Conservation (phyloP, 352 stramenopile genomes). For the Phytophthora kernoviae region DNA sequence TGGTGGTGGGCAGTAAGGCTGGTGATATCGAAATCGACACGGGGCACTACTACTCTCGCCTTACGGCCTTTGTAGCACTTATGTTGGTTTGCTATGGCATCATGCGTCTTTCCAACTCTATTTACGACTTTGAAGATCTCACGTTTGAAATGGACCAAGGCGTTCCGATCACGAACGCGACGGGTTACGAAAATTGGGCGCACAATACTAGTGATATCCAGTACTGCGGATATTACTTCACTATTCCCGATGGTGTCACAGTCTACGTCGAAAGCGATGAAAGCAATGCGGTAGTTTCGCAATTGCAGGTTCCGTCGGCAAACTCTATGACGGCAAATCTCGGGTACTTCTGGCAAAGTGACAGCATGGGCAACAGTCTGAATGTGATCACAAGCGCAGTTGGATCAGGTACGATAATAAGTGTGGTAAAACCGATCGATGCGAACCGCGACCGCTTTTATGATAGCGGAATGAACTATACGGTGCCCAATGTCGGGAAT, state of each 20-base stretch:
- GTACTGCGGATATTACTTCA: conserved; percentile 83
- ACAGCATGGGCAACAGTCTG: conserved; percentile 60
- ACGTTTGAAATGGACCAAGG: conserved; percentile 32
- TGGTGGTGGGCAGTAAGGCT: conserved; percentile 79
- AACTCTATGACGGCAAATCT: conserved; percentile 58
- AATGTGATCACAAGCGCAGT: conserved; percentile 72
- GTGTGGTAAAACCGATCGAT: conserved; percentile 72
- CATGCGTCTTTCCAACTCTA: conserved; percentile 56
- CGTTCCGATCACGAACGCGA: conserved; percentile 31
- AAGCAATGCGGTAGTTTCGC: conserved; percentile 49
- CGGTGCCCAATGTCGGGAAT: conserved; percentile 45
- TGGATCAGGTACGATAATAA: conserved; percentile 54
- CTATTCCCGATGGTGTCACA: conserved; percentile 47
- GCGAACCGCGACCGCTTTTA: conserved; percentile 56
- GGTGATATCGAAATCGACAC: conserved; percentile 88
- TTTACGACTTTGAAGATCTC: conserved; percentile 68
- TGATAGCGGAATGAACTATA: conserved; percentile 29
- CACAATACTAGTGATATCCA: conserved; percentile 25
- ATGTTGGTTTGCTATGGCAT: conserved; percentile 72
- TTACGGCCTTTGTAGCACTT: conserved; percentile 69
- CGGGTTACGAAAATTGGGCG: conserved; percentile 59
- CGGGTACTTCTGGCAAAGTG: conserved; percentile 73
- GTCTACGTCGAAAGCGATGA: conserved; percentile 53
- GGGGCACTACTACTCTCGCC: conserved; percentile 84
- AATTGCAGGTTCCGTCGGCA: conserved; percentile 43